Conservation (phyloP, 2,329 filamentous ascomycete genomes). For the Ceratocystis papillata region DNA sequence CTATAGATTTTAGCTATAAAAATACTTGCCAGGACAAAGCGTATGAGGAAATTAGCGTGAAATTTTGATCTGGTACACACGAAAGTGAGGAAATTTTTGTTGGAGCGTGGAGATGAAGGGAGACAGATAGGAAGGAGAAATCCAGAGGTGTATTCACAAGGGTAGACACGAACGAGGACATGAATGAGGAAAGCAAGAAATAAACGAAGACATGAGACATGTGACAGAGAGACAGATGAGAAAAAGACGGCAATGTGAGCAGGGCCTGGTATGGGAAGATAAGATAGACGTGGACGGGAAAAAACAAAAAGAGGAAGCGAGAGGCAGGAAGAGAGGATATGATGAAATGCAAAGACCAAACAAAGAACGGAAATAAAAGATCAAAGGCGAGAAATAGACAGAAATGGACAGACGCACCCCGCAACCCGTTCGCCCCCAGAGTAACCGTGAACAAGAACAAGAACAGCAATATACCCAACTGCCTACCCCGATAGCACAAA, state of each 20-base stretch:
- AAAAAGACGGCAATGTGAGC: background rate
- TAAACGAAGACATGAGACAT: slow-evolving; percentile 1
- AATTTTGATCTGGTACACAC: background rate
- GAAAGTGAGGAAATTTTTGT: background rate
- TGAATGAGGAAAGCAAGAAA: slow-evolving; percentile 8
- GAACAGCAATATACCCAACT: slow-evolving; percentile 17
- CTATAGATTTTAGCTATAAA: too few relatives aligned
- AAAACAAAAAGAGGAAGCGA: too few relatives aligned
- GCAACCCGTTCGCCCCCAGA: slow-evolving; percentile 14
- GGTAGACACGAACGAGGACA: slow-evolving; percentile 6
- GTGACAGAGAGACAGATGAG: too few relatives aligned
- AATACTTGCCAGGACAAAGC: too few relatives aligned
- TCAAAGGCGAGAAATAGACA: slow-evolving; percentile 3
- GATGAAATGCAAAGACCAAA: background rate
- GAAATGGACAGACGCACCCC: slow-evolving; percentile 12
- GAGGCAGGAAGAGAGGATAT: slow-evolving; percentile 4
- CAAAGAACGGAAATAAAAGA: slow-evolving; percentile 13
- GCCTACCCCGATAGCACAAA: slow-evolving; percentile 15
- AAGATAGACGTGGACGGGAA: background rate
- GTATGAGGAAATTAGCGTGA: too few relatives aligned
- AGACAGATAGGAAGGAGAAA: slow-evolving; percentile 8
- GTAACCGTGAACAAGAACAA: slow-evolving; percentile 15
- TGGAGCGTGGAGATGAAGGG: background rate
- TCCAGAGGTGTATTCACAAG: background rate
- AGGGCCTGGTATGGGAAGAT: slow-evolving; percentile 4